phyloP scores from a whole-genome alignment of 139 green algal species.

The Ettlia oleoabundans region DNA sequence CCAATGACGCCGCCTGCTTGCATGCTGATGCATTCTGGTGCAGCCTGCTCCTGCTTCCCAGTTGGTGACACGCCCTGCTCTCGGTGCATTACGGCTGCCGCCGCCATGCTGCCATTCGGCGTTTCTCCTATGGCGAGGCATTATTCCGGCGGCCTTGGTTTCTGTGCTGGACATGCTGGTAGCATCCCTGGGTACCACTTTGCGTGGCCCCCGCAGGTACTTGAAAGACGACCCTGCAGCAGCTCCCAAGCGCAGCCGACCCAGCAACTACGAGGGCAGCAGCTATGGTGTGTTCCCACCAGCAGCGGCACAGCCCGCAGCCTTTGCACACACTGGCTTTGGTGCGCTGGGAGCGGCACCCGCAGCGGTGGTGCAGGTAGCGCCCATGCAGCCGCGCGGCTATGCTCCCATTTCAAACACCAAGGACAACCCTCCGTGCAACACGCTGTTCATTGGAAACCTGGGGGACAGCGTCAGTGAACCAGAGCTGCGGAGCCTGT shows the following conservation, averaged over 20 bases:
- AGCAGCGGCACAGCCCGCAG: neutral
- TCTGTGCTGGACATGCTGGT: no score
- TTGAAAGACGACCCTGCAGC: conserved; percentile 64
- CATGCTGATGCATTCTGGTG: neutral
- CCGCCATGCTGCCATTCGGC: no score
- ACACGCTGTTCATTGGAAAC: conserved; percentile 96
- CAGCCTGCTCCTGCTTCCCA: neutral
- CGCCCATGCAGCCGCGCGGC: conserved; percentile 27
- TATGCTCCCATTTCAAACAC: conserved; percentile 79
- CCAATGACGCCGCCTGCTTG: neutral
- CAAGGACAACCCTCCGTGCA: conserved; percentile 93
- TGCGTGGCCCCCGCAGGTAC: conserved; percentile 81
- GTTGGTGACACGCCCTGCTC: no score
- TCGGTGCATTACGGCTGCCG: no score
- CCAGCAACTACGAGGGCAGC: neutral
- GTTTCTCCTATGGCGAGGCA: no score
- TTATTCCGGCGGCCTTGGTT: no score
- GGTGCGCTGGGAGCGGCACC: neutral
- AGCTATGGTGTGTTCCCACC: neutral
- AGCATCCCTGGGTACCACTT: no score
- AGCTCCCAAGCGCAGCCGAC: conserved; percentile 50
- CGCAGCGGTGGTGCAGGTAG: conserved; percentile 13
- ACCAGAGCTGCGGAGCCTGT: conserved; percentile 74
- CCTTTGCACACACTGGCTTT: neutral
- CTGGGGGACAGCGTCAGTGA: conserved; percentile 69